Evolutionary conservation across 176 grass and related monocot genomes (phyloP).

Genomic region (Oryza australiensis): DNA sequence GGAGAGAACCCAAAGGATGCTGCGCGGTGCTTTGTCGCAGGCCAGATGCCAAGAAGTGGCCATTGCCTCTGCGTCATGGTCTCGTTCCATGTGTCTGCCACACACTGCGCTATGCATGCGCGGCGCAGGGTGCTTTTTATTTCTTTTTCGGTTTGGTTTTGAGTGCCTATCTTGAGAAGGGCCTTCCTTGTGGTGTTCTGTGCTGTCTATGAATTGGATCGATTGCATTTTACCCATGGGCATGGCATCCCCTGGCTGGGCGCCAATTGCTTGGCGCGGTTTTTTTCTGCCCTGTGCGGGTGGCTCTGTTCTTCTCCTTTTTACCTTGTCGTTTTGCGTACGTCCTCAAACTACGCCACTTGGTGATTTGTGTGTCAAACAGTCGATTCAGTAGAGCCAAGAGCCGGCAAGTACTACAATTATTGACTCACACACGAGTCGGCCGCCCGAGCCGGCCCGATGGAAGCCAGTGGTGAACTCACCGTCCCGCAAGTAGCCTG

Average conservation of each 20-base stretch:
- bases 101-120: not conserved
- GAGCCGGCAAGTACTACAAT: slow-evolving; percentile 1
- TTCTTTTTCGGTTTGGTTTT: not conserved
- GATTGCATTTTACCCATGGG: not conserved
- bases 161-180: slow-evolving; percentile 33
- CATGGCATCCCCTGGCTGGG: not conserved
- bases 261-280: not conserved
- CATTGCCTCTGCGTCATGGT: not conserved
- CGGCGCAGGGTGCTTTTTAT: not conserved
- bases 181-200: slow-evolving; percentile 22
- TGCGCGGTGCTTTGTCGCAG: not conserved
- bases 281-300: not conserved
- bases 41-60: not conserved
- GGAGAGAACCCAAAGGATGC: not conserved
- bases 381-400: not conserved
- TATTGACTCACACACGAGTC: not conserved
- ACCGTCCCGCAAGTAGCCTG: not conserved
- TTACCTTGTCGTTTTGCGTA: not conserved
- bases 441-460: not conserved
- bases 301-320: not conserved
- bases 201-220: not conserved
- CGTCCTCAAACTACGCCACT: not conserved
- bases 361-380: not conserved
- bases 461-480: not conserved
- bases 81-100: slow-evolving; percentile 28